Base-by-base conservation (phyloP, 1,284 basidiomycete genomes). In the Fomitopsis pinicola region DNA sequence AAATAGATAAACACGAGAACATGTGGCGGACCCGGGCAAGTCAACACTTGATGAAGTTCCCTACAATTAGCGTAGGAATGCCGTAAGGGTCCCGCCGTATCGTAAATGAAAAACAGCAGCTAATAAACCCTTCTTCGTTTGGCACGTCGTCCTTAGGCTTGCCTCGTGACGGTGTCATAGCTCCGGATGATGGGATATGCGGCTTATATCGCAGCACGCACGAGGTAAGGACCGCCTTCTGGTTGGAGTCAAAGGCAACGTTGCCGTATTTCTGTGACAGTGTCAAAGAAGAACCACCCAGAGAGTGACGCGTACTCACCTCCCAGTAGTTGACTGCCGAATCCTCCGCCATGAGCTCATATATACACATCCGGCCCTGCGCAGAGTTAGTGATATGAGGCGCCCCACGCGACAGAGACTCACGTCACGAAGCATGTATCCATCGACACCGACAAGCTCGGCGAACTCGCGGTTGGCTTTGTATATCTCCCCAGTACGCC, bases 241-340 rank as follows among this genome's bases (percentile, higher is more conserved):
- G 87, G 7, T 78, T 82, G 17, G 86, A 85, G 74, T 98, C 95
- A 68, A 98, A 97, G 0, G 94, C 95, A 62, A 97, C 93, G 66
- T 95, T 91, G 59, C 94, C 94, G 67, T 97, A 97, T 87, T 94
- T 94, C 89, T 93, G 71, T 48, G 57, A 26, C 19, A 45, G 19
- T 36, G 45, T 38, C 55, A 52, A 48, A 38, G 14, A 36, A 33
- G 46, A 12, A 22, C 7, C 30, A 58, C 19, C 15, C 59, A 59
- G 28, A 46, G 57, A 44, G 14, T 45, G 48, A 40, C 71, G 5
- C 5, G 1, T 17, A 30, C 48, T 50, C 28, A 92, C 94, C 91
- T 97, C 94, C 93, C 94, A 98, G 72, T 97, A 99, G 73, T 98
- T 96, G 28, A 98, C 95, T 2, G 95, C 95, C 5, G 90, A 92